These are phyloP conservation scores for Beauveria brongniartii DNA, from an alignment of 2,329 filamentous ascomycete species.

Conservation along the genomic window DNA sequence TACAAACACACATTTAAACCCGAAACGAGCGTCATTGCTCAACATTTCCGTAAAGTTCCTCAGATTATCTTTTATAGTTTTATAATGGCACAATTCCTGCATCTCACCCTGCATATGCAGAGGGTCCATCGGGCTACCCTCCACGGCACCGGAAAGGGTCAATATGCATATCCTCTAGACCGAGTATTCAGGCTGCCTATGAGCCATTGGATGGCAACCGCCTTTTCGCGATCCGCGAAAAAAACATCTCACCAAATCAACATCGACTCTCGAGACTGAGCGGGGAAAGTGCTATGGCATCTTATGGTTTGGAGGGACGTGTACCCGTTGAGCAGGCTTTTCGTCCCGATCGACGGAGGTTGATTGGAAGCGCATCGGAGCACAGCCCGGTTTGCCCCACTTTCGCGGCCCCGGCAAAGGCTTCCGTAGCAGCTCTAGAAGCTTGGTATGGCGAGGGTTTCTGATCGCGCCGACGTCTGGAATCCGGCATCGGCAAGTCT, in stretches of 20 bases:
- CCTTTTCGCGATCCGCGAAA: background rate
- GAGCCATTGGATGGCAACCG: too few relatives aligned
- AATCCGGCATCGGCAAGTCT: too few relatives aligned
- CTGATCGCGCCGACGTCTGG: background rate
- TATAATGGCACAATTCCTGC: background rate
- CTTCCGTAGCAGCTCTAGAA: background rate
- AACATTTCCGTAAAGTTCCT: too few relatives aligned
- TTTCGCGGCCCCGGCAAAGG: slow-evolving; percentile 1
- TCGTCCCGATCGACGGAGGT: slow-evolving; percentile 5
- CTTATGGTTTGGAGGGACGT: background rate
- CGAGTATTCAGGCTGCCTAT: background rate
- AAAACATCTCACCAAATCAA: background rate
- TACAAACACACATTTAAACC: background rate
- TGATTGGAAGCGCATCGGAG: background rate
- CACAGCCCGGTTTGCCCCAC: slow-evolving; percentile 4
- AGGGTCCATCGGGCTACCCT: background rate
- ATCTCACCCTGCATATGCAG: background rate
- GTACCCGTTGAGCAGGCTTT: background rate
- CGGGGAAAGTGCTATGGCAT: background rate
- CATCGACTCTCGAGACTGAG: background rate
- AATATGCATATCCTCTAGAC: slow-evolving; percentile 1
- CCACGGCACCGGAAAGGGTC: background rate
- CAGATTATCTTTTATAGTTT: background rate
- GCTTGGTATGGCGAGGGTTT: background rate
- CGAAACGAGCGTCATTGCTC: background rate